Conservation (phyloP, 345 rosid species). For the Isatis tinctoria region DNA sequence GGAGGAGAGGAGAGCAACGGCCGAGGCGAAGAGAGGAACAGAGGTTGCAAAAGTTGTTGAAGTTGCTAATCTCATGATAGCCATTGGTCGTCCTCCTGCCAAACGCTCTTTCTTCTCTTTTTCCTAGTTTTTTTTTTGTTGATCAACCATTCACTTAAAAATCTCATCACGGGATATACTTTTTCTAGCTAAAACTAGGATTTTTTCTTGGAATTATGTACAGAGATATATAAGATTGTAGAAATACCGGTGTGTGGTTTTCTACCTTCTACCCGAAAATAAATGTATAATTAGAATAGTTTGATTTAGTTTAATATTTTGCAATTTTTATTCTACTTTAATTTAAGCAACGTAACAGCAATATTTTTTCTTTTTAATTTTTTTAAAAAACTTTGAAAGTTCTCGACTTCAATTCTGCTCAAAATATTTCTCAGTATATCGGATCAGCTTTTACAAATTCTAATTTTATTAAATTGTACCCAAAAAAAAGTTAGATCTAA, state of each 20-base stretch:
- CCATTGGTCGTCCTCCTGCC: slow-evolving; percentile 76
- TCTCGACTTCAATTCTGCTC: no score
- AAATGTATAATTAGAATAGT: no score
- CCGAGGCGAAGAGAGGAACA: slow-evolving; percentile 83
- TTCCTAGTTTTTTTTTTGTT: background rate
- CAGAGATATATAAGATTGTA: background rate
- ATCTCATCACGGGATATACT: background rate
- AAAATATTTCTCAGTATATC: no score
- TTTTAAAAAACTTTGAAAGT: no score
- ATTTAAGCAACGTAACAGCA: no score
- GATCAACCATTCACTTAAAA: background rate
- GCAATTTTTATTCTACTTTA: no score
- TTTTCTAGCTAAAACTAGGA: background rate
- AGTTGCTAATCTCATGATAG: slow-evolving; percentile 80
- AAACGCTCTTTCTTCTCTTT: slow-evolving; percentile 71
- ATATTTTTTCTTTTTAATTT: no score
- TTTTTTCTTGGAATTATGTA: background rate
- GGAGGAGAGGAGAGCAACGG: slow-evolving; percentile 86
- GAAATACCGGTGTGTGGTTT: background rate
- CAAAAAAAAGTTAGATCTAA: no score
- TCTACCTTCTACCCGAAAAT: background rate
- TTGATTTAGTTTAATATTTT: no score
- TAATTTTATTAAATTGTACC: no score
- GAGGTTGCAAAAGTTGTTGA: slow-evolving; percentile 70
- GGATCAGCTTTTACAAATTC: no score